Conservation (phyloP, 2,329 filamentous ascomycete species). For the Cercospora sojina region DNA sequence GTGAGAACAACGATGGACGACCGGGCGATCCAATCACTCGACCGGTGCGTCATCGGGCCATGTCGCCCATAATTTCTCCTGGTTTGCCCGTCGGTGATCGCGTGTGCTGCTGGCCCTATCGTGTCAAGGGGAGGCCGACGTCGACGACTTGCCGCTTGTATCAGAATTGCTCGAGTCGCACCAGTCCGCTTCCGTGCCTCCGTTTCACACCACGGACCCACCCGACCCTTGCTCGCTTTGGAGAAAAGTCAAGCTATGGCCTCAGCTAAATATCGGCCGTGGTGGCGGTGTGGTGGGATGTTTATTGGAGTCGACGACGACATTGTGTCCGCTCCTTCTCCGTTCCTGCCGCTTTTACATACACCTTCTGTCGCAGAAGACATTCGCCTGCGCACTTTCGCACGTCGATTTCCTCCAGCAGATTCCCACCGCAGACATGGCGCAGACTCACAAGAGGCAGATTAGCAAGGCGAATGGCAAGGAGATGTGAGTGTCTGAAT, state of each 20-base stretch:
- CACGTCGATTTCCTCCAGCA: background rate
- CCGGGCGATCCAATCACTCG: background rate
- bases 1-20: background rate
- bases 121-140: background rate
- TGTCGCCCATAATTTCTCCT: background rate
- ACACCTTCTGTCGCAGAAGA: background rate
- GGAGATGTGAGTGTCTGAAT: constrained; percentile 32
- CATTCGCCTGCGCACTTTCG: background rate
- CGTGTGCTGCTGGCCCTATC: background rate
- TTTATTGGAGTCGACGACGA: background rate
- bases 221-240: background rate
- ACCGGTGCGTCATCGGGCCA: constrained; percentile 4
- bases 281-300: constrained; percentile 17
- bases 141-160: background rate
- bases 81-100: background rate
- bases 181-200: background rate
- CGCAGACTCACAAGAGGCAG: constrained; percentile 32
- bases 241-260: constrained; percentile 13
- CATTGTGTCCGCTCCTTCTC: background rate
- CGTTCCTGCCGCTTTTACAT: background rate
- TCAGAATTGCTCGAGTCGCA: constrained; percentile 6
- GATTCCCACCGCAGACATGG: constrained; percentile 13
- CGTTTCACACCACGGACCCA: background rate
- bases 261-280: constrained; percentile 12
- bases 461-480: constrained; percentile 38